Base-by-base conservation (phyloP, 192 early-diverging fungal genomes). In the Mycoemilia scoparia region DNA sequence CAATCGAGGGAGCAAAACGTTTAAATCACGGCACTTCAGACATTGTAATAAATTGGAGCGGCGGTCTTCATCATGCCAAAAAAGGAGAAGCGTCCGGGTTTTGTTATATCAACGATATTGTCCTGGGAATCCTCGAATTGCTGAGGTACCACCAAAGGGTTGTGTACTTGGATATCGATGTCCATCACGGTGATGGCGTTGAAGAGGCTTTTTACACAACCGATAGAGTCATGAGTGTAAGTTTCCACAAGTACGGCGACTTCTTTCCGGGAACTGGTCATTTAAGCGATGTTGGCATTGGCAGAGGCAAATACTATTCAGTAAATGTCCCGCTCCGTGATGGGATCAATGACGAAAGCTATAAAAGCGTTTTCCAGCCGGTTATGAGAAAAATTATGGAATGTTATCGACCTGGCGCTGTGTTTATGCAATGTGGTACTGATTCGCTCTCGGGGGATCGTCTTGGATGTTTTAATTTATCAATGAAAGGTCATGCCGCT, bases 121-220 rank as follows among this genome's bases (percentile, higher is more conserved):
- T 92, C 7, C 57, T 96, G 32, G 80, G 68, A 3, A 89, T 95
- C 21, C 45, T 91, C 39, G 87, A 97, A 39, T 51, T 97, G 36
- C 51, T 95, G 54, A 60, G 77, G 30, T 76, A 73, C 49, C 75
- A 86, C 44, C 81, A 84, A 35, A 74, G 88, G 5, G 85, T 96
- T 2, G 61, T 96, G 7, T 96, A 96, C 50, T 80, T 90, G 36
- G 92, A 96, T 51, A 91, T 92, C 45, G 92, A 96, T 48, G 86
- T 92, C n/a, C 92, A 96, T 46, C 92, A 96, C 51, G 92, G 92
- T 21, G 92, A 96, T 46, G 92, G 91, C 26, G 93, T 98, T 18
- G 87, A 95, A 46, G 88, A 92, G 49, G 93, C 93, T 5, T 98
- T 98, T 43, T 98, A 91, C 44, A 79, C 81, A 13, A 91, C 89